phyloP scores from a whole-genome alignment of 2,329 filamentous ascomycete genomes.

The Colletotrichum lini region DNA sequence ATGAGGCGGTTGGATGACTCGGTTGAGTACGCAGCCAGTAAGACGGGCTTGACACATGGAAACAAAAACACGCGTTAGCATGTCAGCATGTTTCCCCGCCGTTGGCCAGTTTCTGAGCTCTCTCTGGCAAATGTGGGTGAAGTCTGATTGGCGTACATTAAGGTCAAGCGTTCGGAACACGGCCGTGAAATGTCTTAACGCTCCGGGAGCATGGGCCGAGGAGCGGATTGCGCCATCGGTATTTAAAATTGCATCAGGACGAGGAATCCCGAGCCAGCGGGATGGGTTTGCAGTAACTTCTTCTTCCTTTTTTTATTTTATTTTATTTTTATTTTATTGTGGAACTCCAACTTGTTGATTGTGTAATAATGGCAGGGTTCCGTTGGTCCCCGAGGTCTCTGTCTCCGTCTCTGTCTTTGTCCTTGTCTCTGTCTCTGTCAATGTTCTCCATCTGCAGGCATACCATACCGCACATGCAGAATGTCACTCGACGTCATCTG shows the following conservation, averaged over 20 bases:
- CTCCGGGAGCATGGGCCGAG: slow-evolving; percentile 1
- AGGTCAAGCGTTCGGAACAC: background rate
- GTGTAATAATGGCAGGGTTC: slow-evolving; percentile 13
- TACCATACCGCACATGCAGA: no score
- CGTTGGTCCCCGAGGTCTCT: slow-evolving; percentile 9
- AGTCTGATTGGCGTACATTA: no score
- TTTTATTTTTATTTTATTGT: background rate
- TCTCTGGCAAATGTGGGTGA: background rate
- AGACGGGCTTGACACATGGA: background rate
- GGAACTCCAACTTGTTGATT: background rate
- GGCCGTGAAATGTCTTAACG: background rate
- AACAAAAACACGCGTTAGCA: background rate
- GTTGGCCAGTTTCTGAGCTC: background rate
- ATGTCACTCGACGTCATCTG: background rate
- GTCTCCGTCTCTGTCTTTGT: no score
- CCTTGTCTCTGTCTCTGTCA: no score
- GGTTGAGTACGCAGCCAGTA: background rate
- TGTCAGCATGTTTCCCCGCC: background rate
- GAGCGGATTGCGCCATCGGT: slow-evolving; percentile 32
- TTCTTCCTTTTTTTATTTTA: no score
- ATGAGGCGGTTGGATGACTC: background rate
- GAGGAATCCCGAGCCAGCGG: background rate
- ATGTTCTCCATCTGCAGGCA: background rate
- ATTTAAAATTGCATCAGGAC: slow-evolving; percentile 32
- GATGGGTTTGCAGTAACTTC: no score